A percentile compares a stretch with the other conserved stretches of the same genome.
These are phyloP conservation scores for Bipolaris victoriae DNA, from an alignment of 2,329 filamentous ascomycete species.

Conservation along the genomic window DNA sequence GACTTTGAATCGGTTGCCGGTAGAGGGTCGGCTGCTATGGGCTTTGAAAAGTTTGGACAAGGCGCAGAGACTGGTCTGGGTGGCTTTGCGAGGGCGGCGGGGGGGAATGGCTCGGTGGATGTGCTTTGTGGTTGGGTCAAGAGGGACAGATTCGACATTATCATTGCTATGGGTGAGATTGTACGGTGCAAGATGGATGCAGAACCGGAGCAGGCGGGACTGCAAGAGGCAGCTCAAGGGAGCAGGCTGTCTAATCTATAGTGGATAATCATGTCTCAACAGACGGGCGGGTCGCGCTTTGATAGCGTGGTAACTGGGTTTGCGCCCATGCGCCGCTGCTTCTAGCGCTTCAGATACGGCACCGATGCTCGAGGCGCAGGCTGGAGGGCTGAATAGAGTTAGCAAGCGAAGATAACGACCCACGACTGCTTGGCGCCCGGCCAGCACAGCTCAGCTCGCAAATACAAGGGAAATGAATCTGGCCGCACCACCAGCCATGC, in stretches of 20 bases:
- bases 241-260: constrained; percentile 17
- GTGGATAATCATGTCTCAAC: constrained; percentile 20
- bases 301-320: constrained; percentile 20
- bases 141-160: constrained; percentile 44
- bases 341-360: constrained; percentile 15
- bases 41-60: constrained; percentile 26
- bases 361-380: constrained; percentile 9
- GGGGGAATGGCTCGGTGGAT: constrained; percentile 32
- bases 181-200: not conserved
- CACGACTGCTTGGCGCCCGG: constrained; percentile 11
- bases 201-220: not conserved
- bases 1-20: constrained; percentile 10
- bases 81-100: constrained; percentile 17
- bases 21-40: not conserved
- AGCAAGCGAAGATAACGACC: constrained; percentile 17
- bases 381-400: constrained; percentile 8
- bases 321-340: constrained; percentile 17
- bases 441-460: constrained; percentile 11
- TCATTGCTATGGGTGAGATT: not conserved
- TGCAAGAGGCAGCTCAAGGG: constrained; percentile 3
- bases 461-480: constrained; percentile 5
- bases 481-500: constrained; percentile 3
- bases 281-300: constrained; percentile 20
- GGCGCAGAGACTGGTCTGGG: constrained; percentile 26
- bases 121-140: constrained; percentile 41